Percentiles rank a stretch among this genome's conserved stretches.
phyloP scores from a whole-genome alignment of 2,329 filamentous ascomycete genomes.

The Didymella pinodella region DNA sequence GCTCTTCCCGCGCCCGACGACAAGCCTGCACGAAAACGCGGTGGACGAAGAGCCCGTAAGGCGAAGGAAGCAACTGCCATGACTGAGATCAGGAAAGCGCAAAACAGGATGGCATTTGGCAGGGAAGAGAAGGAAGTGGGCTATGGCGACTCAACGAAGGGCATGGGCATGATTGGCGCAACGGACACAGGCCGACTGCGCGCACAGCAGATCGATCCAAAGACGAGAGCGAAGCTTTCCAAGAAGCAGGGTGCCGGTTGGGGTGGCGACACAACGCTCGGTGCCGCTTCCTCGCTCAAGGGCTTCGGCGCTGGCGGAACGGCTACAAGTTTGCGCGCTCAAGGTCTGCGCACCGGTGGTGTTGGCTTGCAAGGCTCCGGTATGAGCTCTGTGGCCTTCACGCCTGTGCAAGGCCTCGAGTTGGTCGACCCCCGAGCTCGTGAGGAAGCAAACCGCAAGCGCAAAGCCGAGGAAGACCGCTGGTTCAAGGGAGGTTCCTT shows the following conservation, averaged over 20 bases:
- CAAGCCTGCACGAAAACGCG: slow-evolving; percentile 91
- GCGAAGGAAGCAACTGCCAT: slow-evolving; percentile 97
- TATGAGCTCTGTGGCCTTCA: slow-evolving; percentile 90
- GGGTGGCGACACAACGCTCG: slow-evolving; percentile 72
- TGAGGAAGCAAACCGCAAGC: slow-evolving; percentile 85
- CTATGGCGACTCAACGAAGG: slow-evolving; percentile 86
- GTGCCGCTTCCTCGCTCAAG: slow-evolving; percentile 72
- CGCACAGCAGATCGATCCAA: slow-evolving; percentile 86
- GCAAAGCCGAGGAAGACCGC: slow-evolving; percentile 91
- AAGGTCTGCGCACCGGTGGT: slow-evolving; percentile 81
- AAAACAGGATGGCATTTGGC: slow-evolving; percentile 95
- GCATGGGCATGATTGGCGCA: slow-evolving; percentile 94
- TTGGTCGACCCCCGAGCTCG: slow-evolving; percentile 92
- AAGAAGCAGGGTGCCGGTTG: slow-evolving; percentile 91
- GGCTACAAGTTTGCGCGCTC: slow-evolving; percentile 74
- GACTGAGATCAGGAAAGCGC: slow-evolving; percentile 94
- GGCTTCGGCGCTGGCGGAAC: slow-evolving; percentile 75
- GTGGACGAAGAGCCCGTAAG: slow-evolving; percentile 86
- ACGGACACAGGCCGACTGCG: slow-evolving; percentile 88
- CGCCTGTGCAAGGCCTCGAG: slow-evolving; percentile 91
- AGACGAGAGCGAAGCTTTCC: slow-evolving; percentile 89
- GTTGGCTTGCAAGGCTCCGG: slow-evolving; percentile 73
- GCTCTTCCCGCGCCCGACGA: slow-evolving; percentile 93
- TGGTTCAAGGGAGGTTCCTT: slow-evolving; percentile 99
- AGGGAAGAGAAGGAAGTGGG: slow-evolving; percentile 95